Evolutionary conservation across 345 rosid species (phyloP).

Genomic region (Boechera stricta): DNA sequence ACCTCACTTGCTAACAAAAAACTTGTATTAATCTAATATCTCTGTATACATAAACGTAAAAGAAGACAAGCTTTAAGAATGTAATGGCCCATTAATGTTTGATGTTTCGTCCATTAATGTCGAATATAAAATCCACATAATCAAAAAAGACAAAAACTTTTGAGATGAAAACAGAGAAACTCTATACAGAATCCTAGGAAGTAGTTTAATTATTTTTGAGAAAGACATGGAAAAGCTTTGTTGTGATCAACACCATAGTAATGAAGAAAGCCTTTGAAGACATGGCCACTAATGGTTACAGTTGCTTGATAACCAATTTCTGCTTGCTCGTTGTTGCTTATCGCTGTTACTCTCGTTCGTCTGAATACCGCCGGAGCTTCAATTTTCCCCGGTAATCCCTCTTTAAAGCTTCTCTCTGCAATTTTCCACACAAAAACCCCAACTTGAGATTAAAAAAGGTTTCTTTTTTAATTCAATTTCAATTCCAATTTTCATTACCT

Average conservation of each 20-base stretch:
- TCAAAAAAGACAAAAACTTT: neutral
- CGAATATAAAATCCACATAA: neutral
- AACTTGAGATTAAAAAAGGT: neutral
- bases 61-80: constrained; percentile 17
- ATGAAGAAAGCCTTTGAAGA: constrained; percentile 83
- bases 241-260: constrained; percentile 70
- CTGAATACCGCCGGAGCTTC: constrained; percentile 88
- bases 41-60: neutral
- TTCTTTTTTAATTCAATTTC: neutral
- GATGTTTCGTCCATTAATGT: neutral
- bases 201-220: constrained; percentile 28
- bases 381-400: constrained; percentile 74
- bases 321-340: constrained; percentile 60
- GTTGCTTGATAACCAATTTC: constrained; percentile 88
- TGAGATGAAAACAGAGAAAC: constrained; percentile 27
- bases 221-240: constrained; percentile 45
- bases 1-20: constrained; percentile 59
- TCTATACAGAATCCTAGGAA: too few relatives aligned
- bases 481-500: constrained; percentile 44
- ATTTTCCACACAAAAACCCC: neutral
- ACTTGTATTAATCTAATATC: neutral
- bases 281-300: constrained; percentile 84
- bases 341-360: constrained; percentile 79
- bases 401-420: constrained; percentile 68
- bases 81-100: constrained; percentile 15